phyloP scores from a whole-genome alignment of 148 eudicot genomes.

The Oxyria digyna region DNA sequence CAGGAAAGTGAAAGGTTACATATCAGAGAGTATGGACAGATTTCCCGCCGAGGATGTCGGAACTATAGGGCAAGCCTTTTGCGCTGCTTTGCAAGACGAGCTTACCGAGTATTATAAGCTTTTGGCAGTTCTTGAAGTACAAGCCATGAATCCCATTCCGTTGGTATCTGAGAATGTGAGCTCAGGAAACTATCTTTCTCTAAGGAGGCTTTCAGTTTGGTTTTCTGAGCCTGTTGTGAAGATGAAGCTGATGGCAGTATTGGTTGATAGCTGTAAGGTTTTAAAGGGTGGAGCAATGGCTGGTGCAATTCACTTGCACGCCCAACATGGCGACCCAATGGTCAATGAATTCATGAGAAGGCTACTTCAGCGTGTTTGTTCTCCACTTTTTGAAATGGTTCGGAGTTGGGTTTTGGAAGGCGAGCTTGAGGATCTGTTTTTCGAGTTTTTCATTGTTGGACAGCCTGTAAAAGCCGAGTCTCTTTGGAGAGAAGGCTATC shows the following conservation, averaged over 20 bases:
- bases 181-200: conserved; percentile 68
- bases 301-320: conserved; percentile 95
- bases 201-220: conserved; percentile 89
- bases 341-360: conserved; percentile 85
- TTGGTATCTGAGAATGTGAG: conserved; percentile 48
- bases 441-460: conserved; percentile 76
- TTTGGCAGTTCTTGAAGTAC: conserved; percentile 83
- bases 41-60: conserved; percentile 80
- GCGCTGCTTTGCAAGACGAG: conserved; percentile 94
- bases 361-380: conserved; percentile 74
- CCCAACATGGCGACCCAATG: conserved; percentile 93
- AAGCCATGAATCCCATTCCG: conserved; percentile 87
- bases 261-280: conserved; percentile 87
- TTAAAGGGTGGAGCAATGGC: conserved; percentile 95
- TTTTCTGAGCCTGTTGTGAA: conserved; percentile 88
- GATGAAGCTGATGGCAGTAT: conserved; percentile 91
- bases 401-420: conserved; percentile 99
- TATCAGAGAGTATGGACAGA: conserved; percentile 54
- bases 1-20: conserved; percentile 71
- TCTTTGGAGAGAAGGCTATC: conserved; percentile 93
- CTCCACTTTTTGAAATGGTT: conserved; percentile 98
- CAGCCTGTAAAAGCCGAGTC: conserved; percentile 92
- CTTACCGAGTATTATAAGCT: conserved; percentile 82
- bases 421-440: conserved; percentile 90
- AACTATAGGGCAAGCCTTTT: conserved; percentile 91